Base-by-base conservation (phyloP, 2,329 filamentous ascomycete species). In the Fusarium scirpi region DNA sequence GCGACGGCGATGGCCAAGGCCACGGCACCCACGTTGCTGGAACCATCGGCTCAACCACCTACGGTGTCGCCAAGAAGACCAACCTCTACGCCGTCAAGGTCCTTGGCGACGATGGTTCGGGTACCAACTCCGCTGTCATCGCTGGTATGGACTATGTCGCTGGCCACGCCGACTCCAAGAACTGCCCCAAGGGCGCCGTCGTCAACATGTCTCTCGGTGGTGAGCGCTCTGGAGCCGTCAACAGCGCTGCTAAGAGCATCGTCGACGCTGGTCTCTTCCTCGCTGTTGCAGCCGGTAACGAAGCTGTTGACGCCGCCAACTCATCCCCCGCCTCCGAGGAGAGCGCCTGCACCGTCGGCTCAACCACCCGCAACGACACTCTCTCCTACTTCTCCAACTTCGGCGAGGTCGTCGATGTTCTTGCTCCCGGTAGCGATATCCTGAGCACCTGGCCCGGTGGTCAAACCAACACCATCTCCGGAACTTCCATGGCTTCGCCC, bases 121-220 rank as follows among this genome's bases (percentile, higher is more conserved):
- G 78, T 22, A 72, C 71, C 27, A 76, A 73, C 72, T 82, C 82
- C 18, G 80, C 76, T 55, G 81, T 85, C 69, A 80, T 85, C 44
- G 81, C 82, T 12, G 83, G 83, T 57, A 83, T 85, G 69, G 81
- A 84, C 74, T 84, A 77, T 38, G 83, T 83, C 8, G 77, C 78
- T 40, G 62, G 70, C 16, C 82, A 85, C 70, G 71, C 78, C 20
- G 51, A 76, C 57, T 76, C 67, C 4, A 78, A 79, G 63, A 77
- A 67, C 71, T 85, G 83, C 78, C 76, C 79, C 67, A 81, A 78
- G 46, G 83, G 84, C 27, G 78, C 82, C 41, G 85, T 89, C 18
- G 83, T 85, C 72, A 87, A 85, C 80, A 87, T 89, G 86, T 87
- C 85, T 18, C 83, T 89, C 6, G 86, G 87, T 12, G 86, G 86